Percentiles rank a stretch among this genome's conserved stretches.
phyloP scores from a whole-genome alignment of 108 stramenopile species.

The Cyclotella sp. region DNA sequence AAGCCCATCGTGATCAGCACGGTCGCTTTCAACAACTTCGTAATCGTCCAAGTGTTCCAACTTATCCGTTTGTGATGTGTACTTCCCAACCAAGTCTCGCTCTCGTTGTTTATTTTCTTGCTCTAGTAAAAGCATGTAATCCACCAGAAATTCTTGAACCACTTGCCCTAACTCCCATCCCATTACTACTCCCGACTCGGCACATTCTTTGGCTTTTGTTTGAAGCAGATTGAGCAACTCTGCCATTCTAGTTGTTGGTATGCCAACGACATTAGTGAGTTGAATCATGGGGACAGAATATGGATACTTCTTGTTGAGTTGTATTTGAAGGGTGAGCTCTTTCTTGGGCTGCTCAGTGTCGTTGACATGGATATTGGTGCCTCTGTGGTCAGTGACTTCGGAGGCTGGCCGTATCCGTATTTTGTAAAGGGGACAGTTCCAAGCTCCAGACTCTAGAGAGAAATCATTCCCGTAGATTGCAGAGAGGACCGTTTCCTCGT shows the following conservation, averaged over 20 bases:
- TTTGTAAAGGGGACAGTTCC: slow-evolving; percentile 50
- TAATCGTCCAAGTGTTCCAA: slow-evolving; percentile 24
- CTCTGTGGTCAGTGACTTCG: slow-evolving; percentile 15
- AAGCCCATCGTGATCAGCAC: slow-evolving; percentile 7
- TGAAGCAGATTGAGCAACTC: slow-evolving; percentile 49
- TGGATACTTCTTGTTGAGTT: slow-evolving; percentile 72
- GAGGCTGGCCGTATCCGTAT: slow-evolving; percentile 33
- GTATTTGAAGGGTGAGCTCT: slow-evolving; percentile 45
- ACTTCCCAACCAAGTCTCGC: slow-evolving; percentile 18
- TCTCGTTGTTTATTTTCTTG: slow-evolving; percentile 43
- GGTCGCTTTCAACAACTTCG: not conserved
- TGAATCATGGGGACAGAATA: slow-evolving; percentile 67
- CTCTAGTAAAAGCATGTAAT: slow-evolving; percentile 40
- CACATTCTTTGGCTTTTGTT: slow-evolving; percentile 59
- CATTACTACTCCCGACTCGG: slow-evolving; percentile 69
- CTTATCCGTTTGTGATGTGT: slow-evolving; percentile 4
- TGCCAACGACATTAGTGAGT: slow-evolving; percentile 56
- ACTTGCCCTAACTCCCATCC: slow-evolving; percentile 79
- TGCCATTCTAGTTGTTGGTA: slow-evolving; percentile 33
- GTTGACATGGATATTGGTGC: not conserved
- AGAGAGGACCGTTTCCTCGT: slow-evolving; percentile 78
- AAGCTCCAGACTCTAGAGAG: slow-evolving; percentile 49
- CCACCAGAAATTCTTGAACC: slow-evolving; percentile 73
- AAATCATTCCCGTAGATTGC: slow-evolving; percentile 85
- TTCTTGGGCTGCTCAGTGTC: not conserved